Evolutionary conservation across 208 protist genomes (phyloP).

Genomic region (Leishmania guyanensis): DNA sequence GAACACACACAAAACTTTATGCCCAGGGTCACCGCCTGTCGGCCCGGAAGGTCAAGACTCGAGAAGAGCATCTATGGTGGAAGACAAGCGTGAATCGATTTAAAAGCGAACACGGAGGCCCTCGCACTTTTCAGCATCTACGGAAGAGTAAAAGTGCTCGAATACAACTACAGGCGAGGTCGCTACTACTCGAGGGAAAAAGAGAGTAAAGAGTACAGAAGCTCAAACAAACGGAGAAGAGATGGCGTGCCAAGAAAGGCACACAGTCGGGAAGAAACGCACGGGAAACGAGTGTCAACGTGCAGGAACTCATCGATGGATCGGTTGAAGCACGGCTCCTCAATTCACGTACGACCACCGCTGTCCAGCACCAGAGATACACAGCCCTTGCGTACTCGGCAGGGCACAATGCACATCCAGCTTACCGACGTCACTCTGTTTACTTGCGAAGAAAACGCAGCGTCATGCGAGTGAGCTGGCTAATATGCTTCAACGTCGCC

Average conservation of each 20-base stretch:
- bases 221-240: too few species aligned
- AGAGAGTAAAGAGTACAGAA: background rate
- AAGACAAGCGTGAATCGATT: background rate
- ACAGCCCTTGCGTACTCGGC: background rate
- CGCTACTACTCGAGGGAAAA: background rate
- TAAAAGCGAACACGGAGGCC: background rate
- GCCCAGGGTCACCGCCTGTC: background rate
- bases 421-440: background rate
- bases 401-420: background rate
- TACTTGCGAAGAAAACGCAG: constrained; percentile 36
- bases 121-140: background rate
- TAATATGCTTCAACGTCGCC: constrained; percentile 46
- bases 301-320: too few species aligned
- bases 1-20: background rate
- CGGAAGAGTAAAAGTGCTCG: background rate
- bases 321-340: too few species aligned
- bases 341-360: background rate
- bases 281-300: too few species aligned
- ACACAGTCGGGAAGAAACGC: too few species aligned
- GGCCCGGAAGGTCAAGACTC: background rate
- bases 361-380: background rate
- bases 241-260: too few species aligned
- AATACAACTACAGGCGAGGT: background rate
- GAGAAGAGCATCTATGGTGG: background rate
- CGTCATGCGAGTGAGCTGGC: constrained; percentile 36